These are phyloP conservation scores for Mycena sp. DNA, from an alignment of 1,284 basidiomycete genomes.

Conservation along the genomic window DNA sequence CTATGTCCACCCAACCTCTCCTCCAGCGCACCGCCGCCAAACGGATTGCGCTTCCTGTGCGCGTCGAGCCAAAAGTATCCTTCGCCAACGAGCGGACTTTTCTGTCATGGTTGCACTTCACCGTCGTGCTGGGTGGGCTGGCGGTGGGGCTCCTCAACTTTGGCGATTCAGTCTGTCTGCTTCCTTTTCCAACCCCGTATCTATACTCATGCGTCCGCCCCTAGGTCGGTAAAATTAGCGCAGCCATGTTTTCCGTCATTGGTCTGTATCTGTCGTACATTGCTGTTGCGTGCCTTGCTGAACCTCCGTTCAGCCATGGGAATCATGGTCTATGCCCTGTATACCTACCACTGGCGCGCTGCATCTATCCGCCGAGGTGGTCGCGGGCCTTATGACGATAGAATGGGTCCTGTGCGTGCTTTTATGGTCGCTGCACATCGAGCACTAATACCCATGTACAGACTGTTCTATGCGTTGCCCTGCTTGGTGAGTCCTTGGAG, in stretches of 20 bases:
- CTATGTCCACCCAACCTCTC: conserved; percentile 99
- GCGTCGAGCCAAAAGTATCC: conserved; percentile 94
- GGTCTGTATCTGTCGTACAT: conserved; percentile 63
- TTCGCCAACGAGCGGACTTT: conserved; percentile 97
- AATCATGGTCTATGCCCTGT: conserved; percentile 96
- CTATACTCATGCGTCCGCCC: conserved; percentile 8
- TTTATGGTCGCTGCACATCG: conserved; percentile 22
- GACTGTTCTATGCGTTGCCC: conserved; percentile 88
- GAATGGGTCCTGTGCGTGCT: conserved; percentile 72
- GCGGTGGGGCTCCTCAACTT: conserved; percentile 98
- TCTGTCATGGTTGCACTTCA: conserved; percentile 96
- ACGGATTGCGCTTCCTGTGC: conserved; percentile 93
- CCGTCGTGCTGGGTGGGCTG: conserved; percentile 92
- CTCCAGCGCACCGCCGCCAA: conserved; percentile 96
- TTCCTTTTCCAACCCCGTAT: neutral
- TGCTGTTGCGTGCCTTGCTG: neutral
- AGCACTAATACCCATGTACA: conserved; percentile 42
- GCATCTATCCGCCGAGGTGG: conserved; percentile 92
- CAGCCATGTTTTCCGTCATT: conserved; percentile 92
- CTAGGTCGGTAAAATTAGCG: conserved; percentile 90
- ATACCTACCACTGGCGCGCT: conserved; percentile 97
- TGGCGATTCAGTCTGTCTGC: conserved; percentile 83
- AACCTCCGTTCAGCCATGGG: conserved; percentile 80
- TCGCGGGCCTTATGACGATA: conserved; percentile 96
- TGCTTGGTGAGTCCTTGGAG: conserved; percentile 85